Evolutionary conservation across 306 rosid species (phyloP).

Genomic region (Mimosa pudica): DNA sequence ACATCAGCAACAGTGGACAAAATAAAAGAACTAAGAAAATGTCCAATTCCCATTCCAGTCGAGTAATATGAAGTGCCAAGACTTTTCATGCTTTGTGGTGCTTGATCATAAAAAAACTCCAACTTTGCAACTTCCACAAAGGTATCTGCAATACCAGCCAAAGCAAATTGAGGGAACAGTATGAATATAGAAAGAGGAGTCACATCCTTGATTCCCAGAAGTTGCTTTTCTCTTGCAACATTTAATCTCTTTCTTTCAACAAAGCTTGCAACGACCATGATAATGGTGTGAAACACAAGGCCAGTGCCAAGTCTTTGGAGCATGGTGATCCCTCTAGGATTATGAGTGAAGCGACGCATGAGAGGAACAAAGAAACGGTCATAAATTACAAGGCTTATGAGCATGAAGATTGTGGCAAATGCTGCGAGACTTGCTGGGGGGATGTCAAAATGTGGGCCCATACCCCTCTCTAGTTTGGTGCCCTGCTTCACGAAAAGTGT

Average conservation of each 20-base stretch:
- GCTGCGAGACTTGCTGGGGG: conserved; percentile 65
- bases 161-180: conserved; percentile 75
- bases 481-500: conserved; percentile 77
- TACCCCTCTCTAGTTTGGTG: conserved; percentile 54
- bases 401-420: conserved; percentile 61
- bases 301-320: conserved; percentile 79
- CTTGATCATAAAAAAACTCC: conserved; percentile 86
- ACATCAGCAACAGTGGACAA: conserved; percentile 56
- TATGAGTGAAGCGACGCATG: conserved; percentile 54
- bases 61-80: conserved; percentile 73
- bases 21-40: conserved; percentile 63
- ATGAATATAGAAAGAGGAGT: conserved; percentile 74
- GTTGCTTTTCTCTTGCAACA: conserved; percentile 47
- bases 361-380: conserved; percentile 59
- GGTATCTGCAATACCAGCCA: conserved; percentile 68
- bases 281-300: conserved; percentile 49
- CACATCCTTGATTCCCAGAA: conserved; percentile 33
- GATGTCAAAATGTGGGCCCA: conserved; percentile 63
- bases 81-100: conserved; percentile 80
- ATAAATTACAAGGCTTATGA: conserved; percentile 58
- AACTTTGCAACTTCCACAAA: conserved; percentile 72
- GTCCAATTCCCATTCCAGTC: conserved; percentile 64
- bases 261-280: conserved; percentile 55
- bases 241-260: conserved; percentile 60
- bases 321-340: conserved; percentile 86